Conservation (phyloP, 257 asterid genomes). For the Lithospermum erythrorhizon region DNA sequence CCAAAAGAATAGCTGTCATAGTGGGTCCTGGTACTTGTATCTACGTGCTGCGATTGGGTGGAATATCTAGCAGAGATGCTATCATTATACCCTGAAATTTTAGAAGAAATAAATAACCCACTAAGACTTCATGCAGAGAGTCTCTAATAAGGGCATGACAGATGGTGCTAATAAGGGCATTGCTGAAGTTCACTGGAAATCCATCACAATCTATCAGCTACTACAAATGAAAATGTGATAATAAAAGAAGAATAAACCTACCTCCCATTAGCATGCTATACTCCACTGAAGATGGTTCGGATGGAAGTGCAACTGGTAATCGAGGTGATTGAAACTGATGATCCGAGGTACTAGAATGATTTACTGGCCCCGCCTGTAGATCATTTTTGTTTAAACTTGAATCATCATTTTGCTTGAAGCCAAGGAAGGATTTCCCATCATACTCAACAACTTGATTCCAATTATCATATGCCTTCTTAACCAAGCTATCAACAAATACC, state of each 20-base stretch:
- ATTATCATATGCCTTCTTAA: constrained; percentile 87
- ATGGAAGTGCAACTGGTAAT: constrained; percentile 31
- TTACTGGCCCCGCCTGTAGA: constrained; percentile 43
- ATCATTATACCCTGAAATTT: constrained; percentile 44
- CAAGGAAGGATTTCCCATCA: constrained; percentile 82
- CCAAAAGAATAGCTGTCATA: constrained; percentile 27
- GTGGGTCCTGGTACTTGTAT: constrained; percentile 20
- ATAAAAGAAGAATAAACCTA: constrained; percentile 19
- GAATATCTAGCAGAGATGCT: constrained; percentile 36
- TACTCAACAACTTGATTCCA: constrained; percentile 93
- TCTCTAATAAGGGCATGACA: no score
- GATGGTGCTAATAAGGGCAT: no score
- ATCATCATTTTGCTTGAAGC: constrained; percentile 52
- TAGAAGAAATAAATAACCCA: background rate
- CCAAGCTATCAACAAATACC: constrained; percentile 78
- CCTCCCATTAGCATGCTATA: constrained; percentile 59
- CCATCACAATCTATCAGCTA: background rate
- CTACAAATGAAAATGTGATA: background rate
- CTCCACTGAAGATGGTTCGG: constrained; percentile 44
- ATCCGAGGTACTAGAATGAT: constrained; percentile 47
- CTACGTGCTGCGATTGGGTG: constrained; percentile 32
- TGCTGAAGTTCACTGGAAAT: background rate
- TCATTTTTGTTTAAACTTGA: constrained; percentile 31
- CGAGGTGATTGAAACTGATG: constrained; percentile 48
- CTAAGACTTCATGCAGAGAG: background rate